These are phyloP conservation scores for Terfezia boudieri DNA, from an alignment of 495 filamentous ascomycete species.

Conservation along the genomic window DNA sequence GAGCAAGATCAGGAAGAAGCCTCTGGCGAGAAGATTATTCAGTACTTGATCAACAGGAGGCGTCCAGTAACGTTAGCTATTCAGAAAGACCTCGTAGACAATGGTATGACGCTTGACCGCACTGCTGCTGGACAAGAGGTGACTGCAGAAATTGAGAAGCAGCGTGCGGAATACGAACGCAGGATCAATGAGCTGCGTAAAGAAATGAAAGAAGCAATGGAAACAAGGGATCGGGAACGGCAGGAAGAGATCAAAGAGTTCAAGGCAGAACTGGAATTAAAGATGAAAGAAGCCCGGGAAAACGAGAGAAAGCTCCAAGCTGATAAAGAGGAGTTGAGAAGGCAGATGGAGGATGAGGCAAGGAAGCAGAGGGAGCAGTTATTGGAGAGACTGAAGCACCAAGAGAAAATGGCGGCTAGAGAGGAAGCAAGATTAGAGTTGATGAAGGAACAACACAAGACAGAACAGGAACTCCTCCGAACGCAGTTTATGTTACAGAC, in stretches of 20 bases:
- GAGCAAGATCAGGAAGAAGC: slow-evolving; percentile 15
- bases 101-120: slow-evolving; percentile 18
- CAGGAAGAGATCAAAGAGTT: slow-evolving; percentile 9
- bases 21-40: slow-evolving; percentile 15
- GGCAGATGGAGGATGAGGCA: slow-evolving; percentile 1
- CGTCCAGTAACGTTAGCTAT: slow-evolving; percentile 18
- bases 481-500: too few species aligned
- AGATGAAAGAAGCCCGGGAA: slow-evolving; percentile 18
- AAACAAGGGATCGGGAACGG: slow-evolving; percentile 2
- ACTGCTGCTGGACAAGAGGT: slow-evolving; percentile 18
- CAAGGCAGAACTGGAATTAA: slow-evolving; percentile 10
- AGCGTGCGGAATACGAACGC: background rate
- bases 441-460: too few species aligned
- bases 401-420: too few species aligned
- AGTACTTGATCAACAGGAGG: background rate
- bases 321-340: slow-evolving; percentile 4
- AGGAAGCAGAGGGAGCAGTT: background rate
- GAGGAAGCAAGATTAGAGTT: too few species aligned
- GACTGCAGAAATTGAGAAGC: slow-evolving; percentile 6
- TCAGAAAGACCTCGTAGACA: slow-evolving; percentile 22
- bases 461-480: too few species aligned
- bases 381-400: too few species aligned
- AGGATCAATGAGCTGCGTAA: background rate
- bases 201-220: slow-evolving; percentile 2
- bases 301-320: slow-evolving; percentile 16